Conservation (phyloP, 129 eudicot genomes). For the Flaveria bidentis region DNA sequence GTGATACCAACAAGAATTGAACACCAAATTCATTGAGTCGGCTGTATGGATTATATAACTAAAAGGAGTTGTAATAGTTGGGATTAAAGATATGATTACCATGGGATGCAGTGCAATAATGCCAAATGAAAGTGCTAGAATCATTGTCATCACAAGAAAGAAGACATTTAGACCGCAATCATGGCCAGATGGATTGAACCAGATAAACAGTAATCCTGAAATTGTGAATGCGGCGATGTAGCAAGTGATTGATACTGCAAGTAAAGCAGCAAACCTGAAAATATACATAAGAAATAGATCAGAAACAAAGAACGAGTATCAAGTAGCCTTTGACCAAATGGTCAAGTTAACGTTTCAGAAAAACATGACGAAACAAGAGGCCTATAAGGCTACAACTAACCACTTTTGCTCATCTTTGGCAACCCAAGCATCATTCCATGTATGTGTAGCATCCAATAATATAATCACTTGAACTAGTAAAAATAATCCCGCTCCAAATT, state of each 20-base stretch:
- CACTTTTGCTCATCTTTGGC: conserved; percentile 97
- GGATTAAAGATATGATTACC: conserved; percentile 38
- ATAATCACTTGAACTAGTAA: conserved; percentile 86
- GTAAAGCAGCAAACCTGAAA: conserved; percentile 92
- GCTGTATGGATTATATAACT: conserved; percentile 4
- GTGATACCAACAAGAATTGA: not conserved
- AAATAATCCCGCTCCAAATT: conserved; percentile 91
- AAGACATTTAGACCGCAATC: conserved; percentile 94
- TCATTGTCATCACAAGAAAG: conserved; percentile 90
- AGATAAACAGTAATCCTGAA: conserved; percentile 75
- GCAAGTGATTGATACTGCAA: conserved; percentile 75
- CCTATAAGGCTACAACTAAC: conserved; percentile 38
- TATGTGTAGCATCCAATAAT: conserved; percentile 86
- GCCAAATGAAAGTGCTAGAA: conserved; percentile 75
- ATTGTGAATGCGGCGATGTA: conserved; percentile 73
- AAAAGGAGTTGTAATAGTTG: conserved; percentile 1
- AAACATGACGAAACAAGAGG: conserved; percentile 5
- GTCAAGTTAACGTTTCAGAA: not conserved
- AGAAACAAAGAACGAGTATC: conserved; percentile 14
- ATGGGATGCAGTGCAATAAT: conserved; percentile 81
- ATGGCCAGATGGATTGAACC: conserved; percentile 97
- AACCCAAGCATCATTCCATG: conserved; percentile 99
- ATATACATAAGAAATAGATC: not conserved
- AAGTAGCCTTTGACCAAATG: conserved; percentile 6
- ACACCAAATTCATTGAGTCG: conserved; percentile 1